Conservation (phyloP, 1,284 basidiomycete genomes). For the Ustilago trichophora region DNA sequence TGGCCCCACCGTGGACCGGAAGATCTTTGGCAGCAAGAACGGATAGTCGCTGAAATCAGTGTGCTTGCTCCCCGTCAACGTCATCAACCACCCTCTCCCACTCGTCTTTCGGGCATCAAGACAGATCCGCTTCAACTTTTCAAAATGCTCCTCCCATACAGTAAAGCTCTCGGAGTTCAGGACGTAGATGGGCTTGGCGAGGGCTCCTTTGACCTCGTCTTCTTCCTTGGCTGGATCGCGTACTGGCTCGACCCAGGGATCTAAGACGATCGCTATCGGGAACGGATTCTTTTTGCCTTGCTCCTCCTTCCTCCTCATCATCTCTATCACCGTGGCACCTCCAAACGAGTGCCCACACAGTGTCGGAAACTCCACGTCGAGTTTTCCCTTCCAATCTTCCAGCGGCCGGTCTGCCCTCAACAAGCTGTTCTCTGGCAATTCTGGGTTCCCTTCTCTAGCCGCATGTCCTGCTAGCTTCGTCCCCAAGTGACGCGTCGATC, state of each 20-base stretch:
- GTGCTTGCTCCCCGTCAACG: constrained; percentile 55
- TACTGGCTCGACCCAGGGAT: constrained; percentile 58
- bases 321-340: constrained; percentile 57
- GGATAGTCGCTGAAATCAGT: constrained; percentile 58
- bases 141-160: constrained; percentile 49
- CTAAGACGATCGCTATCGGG: constrained; percentile 47
- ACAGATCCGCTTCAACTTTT: constrained; percentile 42
- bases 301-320: constrained; percentile 36
- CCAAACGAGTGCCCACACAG: constrained; percentile 65
- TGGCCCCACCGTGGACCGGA: constrained; percentile 53
- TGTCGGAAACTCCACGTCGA: constrained; percentile 48
- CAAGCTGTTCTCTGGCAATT: constrained; percentile 9
- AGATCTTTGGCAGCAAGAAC: constrained; percentile 51
- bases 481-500: constrained; percentile 49
- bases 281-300: constrained; percentile 30
- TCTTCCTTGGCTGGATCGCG: constrained; percentile 42
- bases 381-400: constrained; percentile 46
- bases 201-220: constrained; percentile 24
- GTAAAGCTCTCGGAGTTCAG: constrained; percentile 56
- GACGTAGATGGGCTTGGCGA: constrained; percentile 50
- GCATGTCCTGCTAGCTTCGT: constrained; percentile 36
- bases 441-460: background rate
- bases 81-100: constrained; percentile 56
- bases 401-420: constrained; percentile 18
- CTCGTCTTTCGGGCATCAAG: constrained; percentile 36